Evolutionary conservation across 108 stramenopile genomes (phyloP).

Genomic region (Nitzschia inconspicua): DNA sequence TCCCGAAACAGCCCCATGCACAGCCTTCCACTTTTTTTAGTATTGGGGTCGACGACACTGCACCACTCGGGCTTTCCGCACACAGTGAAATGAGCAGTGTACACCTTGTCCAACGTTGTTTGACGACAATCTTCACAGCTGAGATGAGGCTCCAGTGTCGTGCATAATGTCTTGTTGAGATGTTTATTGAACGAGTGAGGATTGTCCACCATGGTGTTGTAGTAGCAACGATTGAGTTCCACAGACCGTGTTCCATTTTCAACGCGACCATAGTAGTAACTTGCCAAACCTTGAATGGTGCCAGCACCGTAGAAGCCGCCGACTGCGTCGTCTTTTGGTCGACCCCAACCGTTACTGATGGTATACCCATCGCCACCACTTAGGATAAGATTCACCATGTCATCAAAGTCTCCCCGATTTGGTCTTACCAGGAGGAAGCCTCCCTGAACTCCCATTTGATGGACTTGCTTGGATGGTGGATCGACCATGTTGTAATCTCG

Average conservation of each 20-base stretch:
- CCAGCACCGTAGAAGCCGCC: conserved; percentile 68
- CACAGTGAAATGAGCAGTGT: conserved; percentile 73
- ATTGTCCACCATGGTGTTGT: conserved; percentile 81
- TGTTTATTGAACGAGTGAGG: conserved; percentile 12
- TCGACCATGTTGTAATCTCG: conserved; percentile 61
- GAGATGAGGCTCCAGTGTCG: conserved; percentile 31
- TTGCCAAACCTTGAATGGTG: conserved; percentile 39
- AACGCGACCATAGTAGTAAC: conserved; percentile 67
- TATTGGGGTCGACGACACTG: background rate
- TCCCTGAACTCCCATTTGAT: conserved; percentile 76
- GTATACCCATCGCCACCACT: conserved; percentile 42
- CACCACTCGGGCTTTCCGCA: conserved; percentile 86
- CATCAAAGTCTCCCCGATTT: conserved; percentile 49
- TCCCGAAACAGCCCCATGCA: conserved; percentile 17
- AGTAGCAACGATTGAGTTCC: conserved; percentile 72
- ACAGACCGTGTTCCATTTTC: conserved; percentile 16
- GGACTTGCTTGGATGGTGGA: conserved; percentile 6
- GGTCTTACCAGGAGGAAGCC: conserved; percentile 84
- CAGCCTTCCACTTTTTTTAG: background rate
- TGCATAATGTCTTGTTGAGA: conserved; percentile 23
- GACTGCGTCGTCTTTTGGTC: conserved; percentile 21
- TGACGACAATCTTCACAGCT: conserved; percentile 72
- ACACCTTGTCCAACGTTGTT: conserved; percentile 40
- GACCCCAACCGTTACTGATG: conserved; percentile 54
- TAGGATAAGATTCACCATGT: conserved; percentile 53